Evolutionary conservation across 2,329 filamentous ascomycete species (phyloP).

Genomic region (Teratosphaeria pseudoeucalypti): DNA sequence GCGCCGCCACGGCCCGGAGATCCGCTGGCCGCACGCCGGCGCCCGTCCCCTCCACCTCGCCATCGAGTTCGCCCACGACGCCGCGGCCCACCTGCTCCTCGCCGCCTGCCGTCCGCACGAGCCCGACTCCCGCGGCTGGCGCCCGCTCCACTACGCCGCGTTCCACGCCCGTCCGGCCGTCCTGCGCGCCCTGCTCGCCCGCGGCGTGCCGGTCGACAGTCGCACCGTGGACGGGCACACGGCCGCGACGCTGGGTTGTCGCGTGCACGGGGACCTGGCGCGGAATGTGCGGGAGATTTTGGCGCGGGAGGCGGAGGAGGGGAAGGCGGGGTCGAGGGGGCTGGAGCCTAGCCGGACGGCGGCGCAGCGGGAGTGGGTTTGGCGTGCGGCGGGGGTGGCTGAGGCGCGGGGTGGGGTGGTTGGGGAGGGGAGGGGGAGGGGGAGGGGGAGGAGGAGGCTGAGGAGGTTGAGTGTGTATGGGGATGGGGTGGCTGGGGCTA

Average conservation of each 20-base stretch:
- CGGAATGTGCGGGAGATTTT: constrained; percentile 2
- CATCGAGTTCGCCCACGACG: constrained; percentile 12
- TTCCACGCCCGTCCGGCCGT: constrained; percentile 10
- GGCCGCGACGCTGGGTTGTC: constrained; percentile 7
- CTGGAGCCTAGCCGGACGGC: constrained; percentile 3
- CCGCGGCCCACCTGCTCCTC: constrained; percentile 10
- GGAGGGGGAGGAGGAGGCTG: neutral
- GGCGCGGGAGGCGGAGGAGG: neutral
- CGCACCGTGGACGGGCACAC: constrained; percentile 10
- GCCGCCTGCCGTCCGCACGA: constrained; percentile 9
- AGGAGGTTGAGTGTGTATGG: neutral
- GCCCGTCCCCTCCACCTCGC: constrained; percentile 11
- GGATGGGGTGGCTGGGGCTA: neutral
- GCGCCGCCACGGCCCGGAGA: constrained; percentile 11
- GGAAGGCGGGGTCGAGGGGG: neutral
- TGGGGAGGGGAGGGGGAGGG: neutral
- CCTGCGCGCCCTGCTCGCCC: constrained; percentile 6
- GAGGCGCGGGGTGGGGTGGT: constrained; percentile 2
- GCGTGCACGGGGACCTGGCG: constrained; percentile 6
- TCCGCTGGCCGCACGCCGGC: constrained; percentile 12
- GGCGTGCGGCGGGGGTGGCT: constrained; percentile 9
- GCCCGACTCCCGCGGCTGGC: constrained; percentile 9
- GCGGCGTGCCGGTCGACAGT: constrained; percentile 4
- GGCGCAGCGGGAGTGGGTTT: constrained; percentile 6
- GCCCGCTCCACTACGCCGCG: constrained; percentile 12